Base-by-base conservation (phyloP, 2,329 filamentous ascomycete species). In the Parafenestella ontariensis region DNA sequence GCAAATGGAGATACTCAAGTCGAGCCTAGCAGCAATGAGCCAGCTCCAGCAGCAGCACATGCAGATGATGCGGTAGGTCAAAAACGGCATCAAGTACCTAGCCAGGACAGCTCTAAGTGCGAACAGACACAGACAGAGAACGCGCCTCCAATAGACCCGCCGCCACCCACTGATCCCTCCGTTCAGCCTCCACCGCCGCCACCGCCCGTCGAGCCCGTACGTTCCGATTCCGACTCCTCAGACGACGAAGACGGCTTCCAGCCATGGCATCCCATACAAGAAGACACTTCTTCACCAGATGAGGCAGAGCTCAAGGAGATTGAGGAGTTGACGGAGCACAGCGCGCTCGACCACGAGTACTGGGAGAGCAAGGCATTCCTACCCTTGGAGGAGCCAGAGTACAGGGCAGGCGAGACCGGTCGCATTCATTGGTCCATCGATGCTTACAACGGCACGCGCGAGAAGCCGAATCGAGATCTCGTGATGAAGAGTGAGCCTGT, bases 241-340 rank as follows among this genome's bases (percentile, higher is more conserved):
- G 72, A 72, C 41, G 67, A 71, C 11, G 74, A 78, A 34, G 77
- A 79, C 37, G 68, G 52, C 28, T 51, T 64, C 20, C 71, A 70
- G 37, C 65, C 78, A 47, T 86, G 83, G 83, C 80, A 80, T 11
- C 79, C 82, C 4, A 78, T 85, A 42, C 76, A 79, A 44, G 85
- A 88, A 68, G 86, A 88, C 62, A 78, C 72, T 6, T 83, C 83
- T 0, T 68, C 72, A 2, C 84, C 86, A 6, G 81, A 83, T 51
- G 83, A 85, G 61, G 80, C 80, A 9, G 86, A 88, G 73, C 64
- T 87, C 61, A 83, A 82, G 62, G 83, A 83, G 61, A 85, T 87
- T 28, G 80, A 84, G 46, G 73, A 76, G 3, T 72, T 72, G 4
- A 76, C 76, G 45, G 80, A 83, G 49, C 77, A 83, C 56, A 85